Conservation (phyloP, 2,329 filamentous ascomycete species). For the Alternaria alternata region DNA sequence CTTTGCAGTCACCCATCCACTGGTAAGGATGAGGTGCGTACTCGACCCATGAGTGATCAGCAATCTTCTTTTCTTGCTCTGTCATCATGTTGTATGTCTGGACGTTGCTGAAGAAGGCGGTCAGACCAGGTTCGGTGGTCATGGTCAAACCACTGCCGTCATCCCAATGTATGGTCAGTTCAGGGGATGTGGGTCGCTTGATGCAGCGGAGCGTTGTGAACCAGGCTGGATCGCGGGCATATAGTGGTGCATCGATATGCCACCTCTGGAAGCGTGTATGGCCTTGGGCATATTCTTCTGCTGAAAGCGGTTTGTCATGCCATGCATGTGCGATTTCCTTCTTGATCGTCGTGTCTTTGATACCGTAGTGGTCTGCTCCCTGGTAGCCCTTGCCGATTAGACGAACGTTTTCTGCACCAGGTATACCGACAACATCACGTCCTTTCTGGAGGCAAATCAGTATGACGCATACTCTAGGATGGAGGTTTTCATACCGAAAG, state of each 20-base stretch:
- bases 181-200: conserved; percentile 39
- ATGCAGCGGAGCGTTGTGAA: conserved; percentile 55
- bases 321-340: conserved; percentile 48
- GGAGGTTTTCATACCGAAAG: no score
- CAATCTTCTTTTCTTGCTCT: conserved; percentile 52
- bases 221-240: conserved; percentile 53
- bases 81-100: conserved; percentile 55
- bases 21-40: conserved; percentile 57
- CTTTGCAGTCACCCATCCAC: conserved; percentile 13
- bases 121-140: conserved; percentile 55
- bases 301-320: conserved; percentile 51
- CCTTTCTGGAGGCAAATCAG: no score
- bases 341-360: conserved; percentile 49
- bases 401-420: conserved; percentile 57
- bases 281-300: conserved; percentile 57
- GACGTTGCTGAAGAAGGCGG: conserved; percentile 56
- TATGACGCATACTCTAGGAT: no score
- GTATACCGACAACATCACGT: conserved; percentile 17
- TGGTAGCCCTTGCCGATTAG: conserved; percentile 58
- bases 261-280: conserved; percentile 59
- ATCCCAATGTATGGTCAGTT: conserved; percentile 54
- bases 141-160: conserved; percentile 55
- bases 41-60: conserved; percentile 58
- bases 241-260: conserved; percentile 60
- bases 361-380: conserved; percentile 55